Conservation (phyloP, 2,329 filamentous ascomycete genomes). For the Botrytis fabae region DNA sequence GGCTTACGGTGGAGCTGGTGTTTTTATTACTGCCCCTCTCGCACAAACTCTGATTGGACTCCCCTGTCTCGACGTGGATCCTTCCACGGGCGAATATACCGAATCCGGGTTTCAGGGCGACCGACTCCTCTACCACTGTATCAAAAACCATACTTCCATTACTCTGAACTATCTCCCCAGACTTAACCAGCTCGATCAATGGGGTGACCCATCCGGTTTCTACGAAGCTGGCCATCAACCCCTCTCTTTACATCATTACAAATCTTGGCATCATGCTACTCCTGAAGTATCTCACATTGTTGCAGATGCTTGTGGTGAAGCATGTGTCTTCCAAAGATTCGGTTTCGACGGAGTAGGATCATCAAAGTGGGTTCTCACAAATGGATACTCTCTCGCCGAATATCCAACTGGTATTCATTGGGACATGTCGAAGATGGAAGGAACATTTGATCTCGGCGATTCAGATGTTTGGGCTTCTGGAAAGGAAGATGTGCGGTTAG, state of each 20-base stretch:
- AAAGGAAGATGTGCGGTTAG: slow-evolving; percentile 32
- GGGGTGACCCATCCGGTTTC: slow-evolving; percentile 39
- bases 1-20: slow-evolving; percentile 40
- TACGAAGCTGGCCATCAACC: slow-evolving; percentile 38
- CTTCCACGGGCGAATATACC: slow-evolving; percentile 30
- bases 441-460: slow-evolving; percentile 35
- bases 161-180: slow-evolving; percentile 35
- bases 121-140: slow-evolving; percentile 39
- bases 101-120: slow-evolving; percentile 38
- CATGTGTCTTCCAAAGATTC: slow-evolving; percentile 40
- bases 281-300: slow-evolving; percentile 35
- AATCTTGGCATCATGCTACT: slow-evolving; percentile 38
- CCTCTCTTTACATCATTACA: slow-evolving; percentile 39
- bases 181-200: slow-evolving; percentile 39
- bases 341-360: slow-evolving; percentile 33
- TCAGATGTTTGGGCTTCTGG: slow-evolving; percentile 36
- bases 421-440: slow-evolving; percentile 36
- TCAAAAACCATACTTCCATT: slow-evolving; percentile 35
- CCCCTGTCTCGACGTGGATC: slow-evolving; percentile 35
- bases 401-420: slow-evolving; percentile 40
- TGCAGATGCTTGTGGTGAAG: slow-evolving; percentile 40
- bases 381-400: slow-evolving; percentile 37
- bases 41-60: slow-evolving; percentile 29
- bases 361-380: slow-evolving; percentile 35
- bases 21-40: slow-evolving; percentile 37